Conservation (phyloP, 83 land plant genomes). For the Picea abies region DNA sequence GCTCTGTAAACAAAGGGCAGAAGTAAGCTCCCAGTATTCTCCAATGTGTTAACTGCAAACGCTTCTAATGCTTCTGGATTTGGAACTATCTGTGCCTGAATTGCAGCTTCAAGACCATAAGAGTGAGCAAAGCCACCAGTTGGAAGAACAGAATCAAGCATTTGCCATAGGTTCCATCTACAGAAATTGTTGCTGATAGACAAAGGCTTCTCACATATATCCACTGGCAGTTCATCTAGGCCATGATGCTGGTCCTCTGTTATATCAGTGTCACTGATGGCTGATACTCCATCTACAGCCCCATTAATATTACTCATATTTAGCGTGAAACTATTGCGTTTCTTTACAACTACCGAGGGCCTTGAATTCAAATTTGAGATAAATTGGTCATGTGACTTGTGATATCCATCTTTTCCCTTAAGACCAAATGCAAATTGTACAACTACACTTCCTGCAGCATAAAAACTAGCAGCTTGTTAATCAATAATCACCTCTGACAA, state of each 20-base stretch:
- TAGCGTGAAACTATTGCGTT: not conserved
- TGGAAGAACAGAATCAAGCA: conserved; percentile 89
- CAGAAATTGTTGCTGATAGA: no score
- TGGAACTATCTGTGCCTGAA: conserved; percentile 62
- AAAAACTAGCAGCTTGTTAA: not conserved
- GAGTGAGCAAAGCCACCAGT: conserved; percentile 99
- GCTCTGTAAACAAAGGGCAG: conserved; percentile 76
- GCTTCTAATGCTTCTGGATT: conserved; percentile 45
- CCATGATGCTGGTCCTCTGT: not conserved
- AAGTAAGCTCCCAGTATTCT: conserved; percentile 78
- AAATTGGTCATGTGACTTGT: no score
- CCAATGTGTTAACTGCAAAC: conserved; percentile 52
- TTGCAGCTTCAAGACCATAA: conserved; percentile 86
- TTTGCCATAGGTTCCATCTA: conserved; percentile 87
- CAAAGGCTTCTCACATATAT: not conserved
- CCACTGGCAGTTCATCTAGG: not conserved
- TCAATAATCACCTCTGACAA: not conserved
- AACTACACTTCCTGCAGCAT: not conserved
- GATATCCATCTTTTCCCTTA: conserved; percentile 1
- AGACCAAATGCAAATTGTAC: not conserved
- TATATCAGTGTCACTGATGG: not conserved
- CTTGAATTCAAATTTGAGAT: not conserved
- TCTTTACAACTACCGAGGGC: not conserved
- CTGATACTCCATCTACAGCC: not conserved
- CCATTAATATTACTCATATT: conserved; percentile 8